Evolutionary conservation across 441 rosid genomes (phyloP).

Genomic region (Manihot esculenta): DNA sequence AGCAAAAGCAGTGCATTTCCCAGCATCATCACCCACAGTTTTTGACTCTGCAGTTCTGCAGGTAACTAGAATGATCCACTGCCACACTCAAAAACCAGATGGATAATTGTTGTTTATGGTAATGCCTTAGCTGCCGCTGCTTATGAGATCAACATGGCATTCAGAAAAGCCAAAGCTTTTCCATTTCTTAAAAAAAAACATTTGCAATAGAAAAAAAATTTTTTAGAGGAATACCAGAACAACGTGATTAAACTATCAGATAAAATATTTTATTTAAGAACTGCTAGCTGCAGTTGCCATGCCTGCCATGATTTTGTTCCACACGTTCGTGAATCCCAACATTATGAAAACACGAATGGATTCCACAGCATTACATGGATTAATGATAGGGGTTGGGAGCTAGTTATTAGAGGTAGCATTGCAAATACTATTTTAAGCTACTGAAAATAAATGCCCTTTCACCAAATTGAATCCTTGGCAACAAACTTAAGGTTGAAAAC

Average conservation of each 20-base stretch:
- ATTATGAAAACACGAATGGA: not conserved
- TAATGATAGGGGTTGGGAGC: not conserved
- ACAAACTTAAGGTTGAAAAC: not conserved
- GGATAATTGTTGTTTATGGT: not conserved
- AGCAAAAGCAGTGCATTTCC: not conserved
- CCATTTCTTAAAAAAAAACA: not conserved
- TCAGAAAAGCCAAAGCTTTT: not conserved
- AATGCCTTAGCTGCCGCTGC: not conserved
- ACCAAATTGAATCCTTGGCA: not conserved
- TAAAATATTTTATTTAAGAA: not conserved
- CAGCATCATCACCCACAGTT: not conserved
- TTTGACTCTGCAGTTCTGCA: not conserved
- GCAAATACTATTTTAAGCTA: not conserved
- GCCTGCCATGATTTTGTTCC: not conserved
- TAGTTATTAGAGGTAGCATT: not conserved
- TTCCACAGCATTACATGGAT: not conserved
- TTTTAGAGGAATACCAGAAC: not conserved
- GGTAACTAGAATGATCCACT: not conserved
- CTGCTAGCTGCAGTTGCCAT: not conserved
- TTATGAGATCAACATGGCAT: not conserved
- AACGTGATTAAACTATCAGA: not conserved
- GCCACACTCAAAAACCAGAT: not conserved
- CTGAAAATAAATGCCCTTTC: not conserved
- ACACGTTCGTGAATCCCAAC: not conserved
- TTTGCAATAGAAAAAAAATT: too few species aligned